Evolutionary conservation across 805 yeast species (phyloP), one percentile per base, ranked within the genome.

Genomic region (Myxozyma neotropica): DNA sequence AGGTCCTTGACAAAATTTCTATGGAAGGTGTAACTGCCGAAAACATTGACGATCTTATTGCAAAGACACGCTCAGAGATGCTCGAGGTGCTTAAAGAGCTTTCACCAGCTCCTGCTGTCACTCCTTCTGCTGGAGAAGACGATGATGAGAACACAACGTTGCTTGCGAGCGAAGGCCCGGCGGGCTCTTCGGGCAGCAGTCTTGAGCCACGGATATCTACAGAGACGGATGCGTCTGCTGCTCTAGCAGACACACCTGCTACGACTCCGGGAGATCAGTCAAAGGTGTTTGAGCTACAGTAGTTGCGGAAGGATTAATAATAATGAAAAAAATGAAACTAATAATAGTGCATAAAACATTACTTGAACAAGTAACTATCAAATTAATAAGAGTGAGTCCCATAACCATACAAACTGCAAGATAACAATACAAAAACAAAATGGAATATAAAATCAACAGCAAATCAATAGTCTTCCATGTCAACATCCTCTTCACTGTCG

Each of bases 1-100:
- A 29, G 26, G 96, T 94, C 8, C 79, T 94, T 63, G 87, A 88
- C 55, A 97, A 97, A 38, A 79, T 93, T 59, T 71, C 82, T 10
- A 90, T 97, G 8, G 81, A 78, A 21, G 86, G 86, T 23, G 72
- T 89, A 68, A 82, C 86, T 19, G 80, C 84, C 54, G 92, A 85
- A 15, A 90, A 90, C 62, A 87, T 94, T 45, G 77, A 82, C 54
- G 79, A 72, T 2, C 81, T 93, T 56, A 75, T 85, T 42, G 80
- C 78, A 19, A 73, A 78, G n/a, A 80, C 86, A 8, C 78, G 88
- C 68, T 78, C 77, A 0, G 70, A 72, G 31, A 92, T 93, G 96
- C 61, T 63, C n/a, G 67, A 55, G 23, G 67, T 45, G 7, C 48
- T 63, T 23, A 63, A 46, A 24, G 60, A 57, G 39, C 50, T 64